Evolutionary conservation across 331 rosid genomes (phyloP), one percentile per base, ranked within the genome.

Genomic region (Rosa hybrid): DNA sequence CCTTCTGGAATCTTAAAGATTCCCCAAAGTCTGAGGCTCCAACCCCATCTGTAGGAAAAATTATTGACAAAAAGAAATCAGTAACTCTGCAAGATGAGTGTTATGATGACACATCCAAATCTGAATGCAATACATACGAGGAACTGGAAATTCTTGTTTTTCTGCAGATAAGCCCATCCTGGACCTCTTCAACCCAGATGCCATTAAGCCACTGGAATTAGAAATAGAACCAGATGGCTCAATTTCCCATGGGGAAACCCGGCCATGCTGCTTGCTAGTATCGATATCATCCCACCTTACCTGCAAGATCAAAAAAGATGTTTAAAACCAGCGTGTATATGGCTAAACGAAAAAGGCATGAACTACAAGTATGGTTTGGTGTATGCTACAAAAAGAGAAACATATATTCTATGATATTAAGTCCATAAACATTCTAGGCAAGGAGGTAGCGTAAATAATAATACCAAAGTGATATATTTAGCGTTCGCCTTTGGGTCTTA

Each of bases 161-260:
- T 84, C 25, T 51, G 91, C 79, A 80, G 90, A 78, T 83, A 91
- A 60, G 30, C 92, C 89, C 17, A 86, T 87, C 89, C 97, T 88
- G 68, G 92, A 78, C 88, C 99, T 88, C 90, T 96, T 96, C 87
- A 94, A 80, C 78, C 98, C 87, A 75, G 95, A 83, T 46, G 91
- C 85, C 90, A 84, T 81, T 70, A 93, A 79, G 87, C 89, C 86
- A 72, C 79, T 75, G 73, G 94, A 82, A 84, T 83, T 44, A 39
- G 97, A 84, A 83, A 86, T 83, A 83, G 94, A 89, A 83, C 94
- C 91, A 54, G 95, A 89, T 41, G 97, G 92, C 85, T 93, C 97
- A 21, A 93, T 90, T 88, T 96, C 99, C 99, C 99, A 96, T 4
- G 98, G 98, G 82, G 98, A 96, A 85, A 96, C 97, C 91, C 99